Percentiles rank a stretch among this genome's conserved stretches.
Evolutionary conservation across 345 rosid genomes (phyloP).

Genomic region (Alliaria petiolata): DNA sequence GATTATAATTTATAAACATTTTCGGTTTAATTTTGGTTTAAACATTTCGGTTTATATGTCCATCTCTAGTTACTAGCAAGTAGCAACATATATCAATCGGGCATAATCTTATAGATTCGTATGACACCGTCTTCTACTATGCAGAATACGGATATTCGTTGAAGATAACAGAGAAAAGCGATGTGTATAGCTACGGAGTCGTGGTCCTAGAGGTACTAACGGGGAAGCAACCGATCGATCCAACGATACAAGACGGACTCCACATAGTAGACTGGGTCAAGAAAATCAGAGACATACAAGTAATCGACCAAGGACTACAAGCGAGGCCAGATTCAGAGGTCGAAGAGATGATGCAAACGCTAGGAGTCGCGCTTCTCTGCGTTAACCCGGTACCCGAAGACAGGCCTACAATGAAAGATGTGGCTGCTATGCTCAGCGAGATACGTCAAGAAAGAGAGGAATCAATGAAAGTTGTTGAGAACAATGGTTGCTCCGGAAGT

Average conservation of each 20-base stretch:
- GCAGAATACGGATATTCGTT: constrained; percentile 82
- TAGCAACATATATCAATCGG: neutral
- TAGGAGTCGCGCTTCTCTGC: constrained; percentile 71
- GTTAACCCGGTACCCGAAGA: constrained; percentile 55
- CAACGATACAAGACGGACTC: constrained; percentile 67
- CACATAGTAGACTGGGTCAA: constrained; percentile 81
- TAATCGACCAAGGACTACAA: constrained; percentile 40
- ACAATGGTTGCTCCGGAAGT: constrained; percentile 24
- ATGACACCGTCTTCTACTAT: neutral
- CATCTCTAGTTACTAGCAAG: neutral
- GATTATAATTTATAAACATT: too few relatives aligned
- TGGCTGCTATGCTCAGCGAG: constrained; percentile 62
- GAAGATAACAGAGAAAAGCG: constrained; percentile 91
- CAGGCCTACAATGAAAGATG: constrained; percentile 74
- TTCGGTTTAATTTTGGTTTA: neutral
- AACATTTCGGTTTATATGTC: neutral
- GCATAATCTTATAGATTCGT: neutral
- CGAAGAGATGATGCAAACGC: constrained; percentile 60
- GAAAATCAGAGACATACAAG: constrained; percentile 44
- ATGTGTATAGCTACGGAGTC: constrained; percentile 87
- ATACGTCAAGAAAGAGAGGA: constrained; percentile 63
- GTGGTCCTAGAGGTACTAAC: constrained; percentile 77
- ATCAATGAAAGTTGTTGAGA: constrained; percentile 35
- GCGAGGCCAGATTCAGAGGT: constrained; percentile 50
- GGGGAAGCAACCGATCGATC: constrained; percentile 89